Base-by-base conservation (phyloP, 257 asterid species). In the Schizonepeta tenuifolia region DNA sequence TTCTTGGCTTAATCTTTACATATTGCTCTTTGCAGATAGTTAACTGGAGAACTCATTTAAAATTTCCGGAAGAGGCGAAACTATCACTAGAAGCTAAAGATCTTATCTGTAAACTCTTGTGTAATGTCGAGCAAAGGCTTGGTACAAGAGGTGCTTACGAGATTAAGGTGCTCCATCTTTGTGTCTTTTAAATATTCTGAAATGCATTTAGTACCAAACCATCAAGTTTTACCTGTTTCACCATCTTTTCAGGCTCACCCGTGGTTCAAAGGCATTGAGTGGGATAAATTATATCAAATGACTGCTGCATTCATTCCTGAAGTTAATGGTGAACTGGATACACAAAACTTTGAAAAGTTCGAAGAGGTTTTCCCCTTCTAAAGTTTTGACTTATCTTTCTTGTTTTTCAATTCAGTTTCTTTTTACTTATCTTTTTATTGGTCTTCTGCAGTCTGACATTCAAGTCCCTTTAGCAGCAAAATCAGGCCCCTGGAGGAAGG, bases 401-500 rank as follows among this genome's bases (percentile, higher is more conserved):
- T 41, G 54, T 46, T n/a, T 70, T 44, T 64, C 55, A 1, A 20
- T 35, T 69, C 46, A 22, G 43, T 62, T 18, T 69, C 44, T 13
- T 61, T 49, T 71, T 51, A 24, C 80, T 64, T 44, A 78, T 43
- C 49, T 44, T 47, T n/a, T 65, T 60, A n/a, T 65, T 64, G 67
- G 28, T 80, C 54, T 70, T 72, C 46, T 83, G 75, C 85, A 95
- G 99, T 17, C 86, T 46, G 99, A 88, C 73, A 88, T 77, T 82
- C 93, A 88, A 74, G 79, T 84, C 56, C 74, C 85, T 12, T 81
- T 90, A 38, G 61, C 90, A 46, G 54, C 97, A 51, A 95, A 86
- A 87, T 90, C 97, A 69, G 99, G 99, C 74, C 98, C 99, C 61
- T 92, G 98, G 99, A 95, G 98, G 79, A 95, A 95, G 99, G 98